These are phyloP conservation scores for Globisporangium splendens DNA, from an alignment of 352 stramenopile species.

Conservation along the genomic window DNA sequence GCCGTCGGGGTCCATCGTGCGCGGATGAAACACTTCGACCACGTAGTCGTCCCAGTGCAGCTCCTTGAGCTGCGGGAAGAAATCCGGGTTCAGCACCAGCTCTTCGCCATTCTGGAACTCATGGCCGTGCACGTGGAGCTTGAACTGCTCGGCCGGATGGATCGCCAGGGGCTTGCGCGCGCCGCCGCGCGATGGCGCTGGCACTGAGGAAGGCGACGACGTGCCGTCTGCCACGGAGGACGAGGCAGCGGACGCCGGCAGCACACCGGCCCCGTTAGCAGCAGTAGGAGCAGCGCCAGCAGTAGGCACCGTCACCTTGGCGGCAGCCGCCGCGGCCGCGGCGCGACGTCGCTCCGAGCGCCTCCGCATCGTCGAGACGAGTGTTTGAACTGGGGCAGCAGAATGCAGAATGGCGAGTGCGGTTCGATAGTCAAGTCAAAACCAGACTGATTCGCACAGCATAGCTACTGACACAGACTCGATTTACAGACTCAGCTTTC, in stretches of 20 bases:
- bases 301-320: slow-evolving; percentile 15
- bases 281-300: background rate
- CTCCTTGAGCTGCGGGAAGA: slow-evolving; percentile 70
- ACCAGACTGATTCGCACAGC: background rate
- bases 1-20: slow-evolving; percentile 7
- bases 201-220: background rate
- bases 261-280: background rate
- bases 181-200: slow-evolving; percentile 1
- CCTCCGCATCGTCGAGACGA: slow-evolving; percentile 27
- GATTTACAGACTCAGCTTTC: background rate
- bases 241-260: background rate
- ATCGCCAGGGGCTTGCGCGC: slow-evolving; percentile 42
- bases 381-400: background rate
- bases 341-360: slow-evolving; percentile 48
- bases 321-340: slow-evolving; percentile 28
- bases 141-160: slow-evolving; percentile 58
- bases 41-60: slow-evolving; percentile 72
- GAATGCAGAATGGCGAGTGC: background rate
- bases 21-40: slow-evolving; percentile 75
- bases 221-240: background rate
- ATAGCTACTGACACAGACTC: background rate
- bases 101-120: slow-evolving; percentile 82
- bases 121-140: slow-evolving; percentile 78
- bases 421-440: too few relatives aligned
- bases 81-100: slow-evolving; percentile 79